These are phyloP conservation scores for Diaporthe destruens DNA, from an alignment of 2,329 filamentous ascomycete genomes.

Conservation along the genomic window DNA sequence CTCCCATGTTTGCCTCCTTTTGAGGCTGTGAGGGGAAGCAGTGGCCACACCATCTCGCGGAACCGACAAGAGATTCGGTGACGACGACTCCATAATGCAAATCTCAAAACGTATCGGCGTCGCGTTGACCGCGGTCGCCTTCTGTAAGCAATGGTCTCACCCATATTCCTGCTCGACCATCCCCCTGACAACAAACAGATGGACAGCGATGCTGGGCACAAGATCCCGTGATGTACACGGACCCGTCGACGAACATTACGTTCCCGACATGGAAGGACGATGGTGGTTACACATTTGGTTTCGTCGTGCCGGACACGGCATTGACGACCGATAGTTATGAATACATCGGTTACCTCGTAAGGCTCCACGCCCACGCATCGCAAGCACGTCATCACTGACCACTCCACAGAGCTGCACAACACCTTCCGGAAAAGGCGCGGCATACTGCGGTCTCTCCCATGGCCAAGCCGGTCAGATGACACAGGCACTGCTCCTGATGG, in stretches of 20 bases:
- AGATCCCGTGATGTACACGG: conserved; percentile 53
- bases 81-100: conserved; percentile 27
- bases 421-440: conserved; percentile 29
- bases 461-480: conserved; percentile 63
- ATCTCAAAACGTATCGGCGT: conserved; percentile 29
- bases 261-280: conserved; percentile 61
- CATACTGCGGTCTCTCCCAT: conserved; percentile 36
- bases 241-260: conserved; percentile 62
- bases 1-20: background rate
- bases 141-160: conserved; percentile 9
- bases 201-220: conserved; percentile 43
- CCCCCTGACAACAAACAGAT: background rate
- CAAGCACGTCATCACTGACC: background rate
- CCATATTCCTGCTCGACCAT: background rate
- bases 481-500: conserved; percentile 64
- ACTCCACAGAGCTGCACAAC: conserved; percentile 33
- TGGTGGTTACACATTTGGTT: conserved; percentile 36
- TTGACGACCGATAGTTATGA: conserved; percentile 50
- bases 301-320: conserved; percentile 49
- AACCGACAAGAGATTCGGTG: background rate
- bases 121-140: conserved; percentile 32
- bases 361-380: background rate
- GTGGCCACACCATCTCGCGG: background rate
- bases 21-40: background rate
- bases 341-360: conserved; percentile 38